Conservation (phyloP, 495 filamentous ascomycete species). For the Hypoxylon cercidicola region DNA sequence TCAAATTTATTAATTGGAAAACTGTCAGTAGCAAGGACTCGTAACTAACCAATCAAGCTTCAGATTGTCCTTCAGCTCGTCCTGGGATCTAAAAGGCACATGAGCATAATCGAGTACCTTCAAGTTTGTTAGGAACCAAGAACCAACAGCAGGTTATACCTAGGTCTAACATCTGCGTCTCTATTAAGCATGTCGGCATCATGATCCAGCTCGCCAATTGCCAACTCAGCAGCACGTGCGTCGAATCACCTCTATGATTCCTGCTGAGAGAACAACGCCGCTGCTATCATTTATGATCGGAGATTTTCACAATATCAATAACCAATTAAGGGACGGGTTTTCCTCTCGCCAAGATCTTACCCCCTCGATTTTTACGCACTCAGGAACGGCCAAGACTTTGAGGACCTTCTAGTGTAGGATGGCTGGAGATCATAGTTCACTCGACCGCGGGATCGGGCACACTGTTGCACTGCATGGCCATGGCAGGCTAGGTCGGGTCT, state of each 20-base stretch:
- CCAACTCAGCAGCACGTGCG: constrained; percentile 21
- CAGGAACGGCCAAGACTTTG: constrained; percentile 31
- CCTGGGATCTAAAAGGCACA: background rate
- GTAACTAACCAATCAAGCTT: background rate
- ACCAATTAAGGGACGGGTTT: constrained; percentile 23
- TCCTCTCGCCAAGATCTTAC: constrained; percentile 28
- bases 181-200: background rate
- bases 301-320: constrained; percentile 24
- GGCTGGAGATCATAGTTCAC: constrained; percentile 17
- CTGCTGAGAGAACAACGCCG: constrained; percentile 21
- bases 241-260: constrained; percentile 27
- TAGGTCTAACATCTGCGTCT: background rate
- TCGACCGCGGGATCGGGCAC: constrained; percentile 12
- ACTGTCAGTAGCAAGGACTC: background rate
- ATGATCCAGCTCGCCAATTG: background rate
- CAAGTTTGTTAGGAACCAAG: constrained; percentile 13
- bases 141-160: constrained; percentile 1
- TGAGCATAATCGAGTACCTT: background rate
- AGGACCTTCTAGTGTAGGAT: constrained; percentile 38
- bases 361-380: constrained; percentile 10
- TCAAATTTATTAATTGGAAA: constrained; percentile 9
- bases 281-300: constrained; percentile 18
- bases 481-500: background rate
- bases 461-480: constrained; percentile 17
- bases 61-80: too few relatives aligned